Evolutionary conservation across 257 asterid genomes (phyloP), one percentile per base, ranked within the genome.

Genomic region (Solanum sparsipilum): DNA sequence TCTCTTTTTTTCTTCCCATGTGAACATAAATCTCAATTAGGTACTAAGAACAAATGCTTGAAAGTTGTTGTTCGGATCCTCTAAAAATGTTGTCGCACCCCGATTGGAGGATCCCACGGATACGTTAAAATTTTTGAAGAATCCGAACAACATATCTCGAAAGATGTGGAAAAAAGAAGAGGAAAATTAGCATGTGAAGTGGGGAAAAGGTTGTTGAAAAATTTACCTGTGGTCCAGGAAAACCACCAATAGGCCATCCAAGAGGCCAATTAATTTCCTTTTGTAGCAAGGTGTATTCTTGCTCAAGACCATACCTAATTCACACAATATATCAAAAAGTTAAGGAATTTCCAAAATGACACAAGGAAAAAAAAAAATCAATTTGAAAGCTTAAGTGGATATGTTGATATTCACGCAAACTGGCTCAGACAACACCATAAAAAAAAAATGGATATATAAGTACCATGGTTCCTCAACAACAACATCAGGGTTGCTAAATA

Each of bases 171-270:
- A 0, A 44, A 79, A 16, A 44, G 39, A 46, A 44, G 32, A 25
- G n/a, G 65, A 78, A 39, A 78, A 78, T 44, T 78, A 35, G 36
- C 27, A 27, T 79, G 5, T 44, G 39, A 44, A 44, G 9, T 81
- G 68, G 29, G 41, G n/a, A 29, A 79, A 75, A 46, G 29, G 41
- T 31, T 9, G 29, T 25, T 41, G 10, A 25, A 21, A 81, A 29
- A 1, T 81, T 44, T 27, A 97, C 99, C 98, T 97, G 99, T 90
- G 98, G 99, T 89, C 99, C 98, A 46, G 99, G 98, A 92, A 92
- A 96, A 46, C 96, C 98, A 92, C 99, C 99, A 84, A 91, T 91
- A 34, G 99, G 99, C 99, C 98, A 96, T 87, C 99, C 98, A 38
- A 95, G 91, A 34, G 99, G 98, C 99, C 99, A 96, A 2, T 94